Evolutionary conservation across 1,139 yeast genomes (phyloP), one percentile per base, ranked within the genome.

Genomic region (Pichiaceae sp.): DNA sequence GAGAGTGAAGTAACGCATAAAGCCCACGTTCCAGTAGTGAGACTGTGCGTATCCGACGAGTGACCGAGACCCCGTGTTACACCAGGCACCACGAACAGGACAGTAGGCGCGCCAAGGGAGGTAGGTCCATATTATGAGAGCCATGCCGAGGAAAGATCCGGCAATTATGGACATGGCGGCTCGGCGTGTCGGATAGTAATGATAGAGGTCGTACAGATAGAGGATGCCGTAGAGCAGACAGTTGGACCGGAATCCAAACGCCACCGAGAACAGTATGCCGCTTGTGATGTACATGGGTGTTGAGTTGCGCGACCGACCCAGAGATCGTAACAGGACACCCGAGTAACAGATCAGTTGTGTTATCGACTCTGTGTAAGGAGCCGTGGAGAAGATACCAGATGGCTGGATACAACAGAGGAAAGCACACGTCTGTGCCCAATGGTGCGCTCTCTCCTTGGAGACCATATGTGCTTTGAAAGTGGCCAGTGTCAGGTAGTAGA

Each of bases 21-120:
- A 75, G 0, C 98, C 98, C 33, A 68, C 70, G 47, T 76, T 72
- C 98, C 98, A 91, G 57, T 91, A 89, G 45, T 77, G 68, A 2
- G 61, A 43, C 57, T 91, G 98, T 6, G 94, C 84, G 55, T 68
- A 85, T n/a, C 72, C 59, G 50, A 80, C 79, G 28, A 91, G 64
- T 25, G 83, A 70, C 3, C 87, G 11, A 44, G 53, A 17, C 56
- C 45, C 14, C 54, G 46, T 31, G 9, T 39, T 29, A 55, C 98
- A 91, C 97, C 97, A 91, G 43, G 69, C 81, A 2, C 80, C 78
- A 45, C 84, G 60, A n/a, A 63, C 68, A 2, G 84, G 80, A 54
- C 98, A 91, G 49, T 75, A 82, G 18, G 52, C 49, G 3, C 35
- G 26, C 52, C 76, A 85, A 1, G 87, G 83, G 5, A 63, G 40